phyloP scores from a whole-genome alignment of 352 stramenopile genomes.

The Thalassiosira tumida region DNA sequence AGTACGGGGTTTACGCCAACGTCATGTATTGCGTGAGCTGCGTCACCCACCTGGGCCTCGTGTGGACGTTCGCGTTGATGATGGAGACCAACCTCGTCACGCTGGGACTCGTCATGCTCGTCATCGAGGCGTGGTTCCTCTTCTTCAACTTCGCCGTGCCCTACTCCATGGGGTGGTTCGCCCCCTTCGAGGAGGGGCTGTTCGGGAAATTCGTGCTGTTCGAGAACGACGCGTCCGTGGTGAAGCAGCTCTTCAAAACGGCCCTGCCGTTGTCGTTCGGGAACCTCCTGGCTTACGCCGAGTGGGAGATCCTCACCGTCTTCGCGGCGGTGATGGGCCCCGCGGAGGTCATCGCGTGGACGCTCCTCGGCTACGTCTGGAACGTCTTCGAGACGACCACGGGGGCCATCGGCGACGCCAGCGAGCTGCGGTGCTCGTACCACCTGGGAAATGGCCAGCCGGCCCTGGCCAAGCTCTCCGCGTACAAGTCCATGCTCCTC shows the following conservation, averaged over 20 bases:
- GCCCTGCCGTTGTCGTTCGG: conserved; percentile 72
- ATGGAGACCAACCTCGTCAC: conserved; percentile 57
- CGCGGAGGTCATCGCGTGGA: conserved; percentile 82
- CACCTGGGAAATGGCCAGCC: conserved; percentile 84
- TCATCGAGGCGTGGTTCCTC: conserved; percentile 54
- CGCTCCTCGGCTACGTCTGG: conserved; percentile 87
- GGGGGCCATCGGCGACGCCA: conserved; percentile 84
- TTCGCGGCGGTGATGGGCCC: conserved; percentile 75
- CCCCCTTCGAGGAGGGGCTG: conserved; percentile 57
- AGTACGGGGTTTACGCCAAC: conserved; percentile 78
- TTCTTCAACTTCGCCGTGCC: conserved; percentile 70
- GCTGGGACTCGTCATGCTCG: conserved; percentile 65
- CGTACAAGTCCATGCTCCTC: conserved; percentile 85
- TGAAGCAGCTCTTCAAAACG: not conserved
- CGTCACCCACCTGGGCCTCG: conserved; percentile 31
- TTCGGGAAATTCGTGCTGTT: conserved; percentile 56
- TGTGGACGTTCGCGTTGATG: conserved; percentile 25
- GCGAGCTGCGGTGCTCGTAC: conserved; percentile 83
- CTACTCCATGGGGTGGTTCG: conserved; percentile 42
- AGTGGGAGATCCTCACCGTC: conserved; percentile 84
- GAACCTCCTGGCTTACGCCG: conserved; percentile 79
- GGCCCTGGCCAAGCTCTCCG: conserved; percentile 75
- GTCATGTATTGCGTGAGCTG: conserved; percentile 56
- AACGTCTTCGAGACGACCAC: conserved; percentile 81
- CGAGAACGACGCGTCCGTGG: conserved; percentile 43